Conservation (phyloP, 768 basidiomycete species). For the Phaffia australis region DNA sequence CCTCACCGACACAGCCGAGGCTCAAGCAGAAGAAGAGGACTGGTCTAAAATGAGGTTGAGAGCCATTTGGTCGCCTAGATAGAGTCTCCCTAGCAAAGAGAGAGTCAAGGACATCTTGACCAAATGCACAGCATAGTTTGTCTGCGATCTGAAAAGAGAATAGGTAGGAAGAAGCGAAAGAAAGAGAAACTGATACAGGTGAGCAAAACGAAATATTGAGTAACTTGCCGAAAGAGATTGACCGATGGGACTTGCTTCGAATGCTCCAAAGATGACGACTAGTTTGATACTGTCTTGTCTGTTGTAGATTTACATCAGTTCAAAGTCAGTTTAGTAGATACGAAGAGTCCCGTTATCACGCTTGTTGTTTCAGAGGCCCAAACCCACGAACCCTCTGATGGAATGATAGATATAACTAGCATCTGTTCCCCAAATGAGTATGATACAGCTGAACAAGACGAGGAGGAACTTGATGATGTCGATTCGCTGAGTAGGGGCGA, state of each 20-base stretch:
- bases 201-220: background rate
- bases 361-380: background rate
- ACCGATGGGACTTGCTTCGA: constrained; percentile 58
- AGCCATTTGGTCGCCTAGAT: constrained; percentile 45
- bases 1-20: constrained; percentile 67
- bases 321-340: too few relatives aligned
- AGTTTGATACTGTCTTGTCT: constrained; percentile 91
- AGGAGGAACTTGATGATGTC: constrained; percentile 76
- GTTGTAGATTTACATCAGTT: background rate
- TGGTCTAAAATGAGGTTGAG: constrained; percentile 56
- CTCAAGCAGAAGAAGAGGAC: constrained; percentile 74
- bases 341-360: too few relatives aligned
- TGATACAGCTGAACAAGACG: constrained; percentile 58
- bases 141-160: constrained; percentile 65
- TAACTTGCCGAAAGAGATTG: background rate
- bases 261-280: constrained; percentile 96
- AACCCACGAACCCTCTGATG: constrained; percentile 54
- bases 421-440: constrained; percentile 75
- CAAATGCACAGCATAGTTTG: constrained; percentile 84
- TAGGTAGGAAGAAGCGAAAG: background rate
- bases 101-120: constrained; percentile 93
- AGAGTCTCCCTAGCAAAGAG: constrained; percentile 88
- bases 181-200: background rate
- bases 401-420: constrained; percentile 96
- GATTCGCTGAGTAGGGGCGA: constrained; percentile 82